Evolutionary conservation across 2,329 filamentous ascomycete species (phyloP), one percentile per base, ranked within the genome.

Genomic region (Zasmidium cellare): DNA sequence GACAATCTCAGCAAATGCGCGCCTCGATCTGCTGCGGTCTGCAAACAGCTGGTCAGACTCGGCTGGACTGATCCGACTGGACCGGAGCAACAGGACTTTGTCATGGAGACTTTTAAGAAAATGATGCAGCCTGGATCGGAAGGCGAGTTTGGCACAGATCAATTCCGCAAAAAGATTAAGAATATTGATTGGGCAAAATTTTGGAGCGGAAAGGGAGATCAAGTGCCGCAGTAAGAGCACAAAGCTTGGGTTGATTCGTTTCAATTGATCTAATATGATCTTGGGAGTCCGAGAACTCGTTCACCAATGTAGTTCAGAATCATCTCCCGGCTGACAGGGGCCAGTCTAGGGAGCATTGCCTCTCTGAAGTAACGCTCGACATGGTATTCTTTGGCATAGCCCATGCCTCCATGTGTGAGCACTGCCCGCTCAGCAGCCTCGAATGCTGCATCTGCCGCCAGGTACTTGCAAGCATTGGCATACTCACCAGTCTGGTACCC

Each of bases 381-480:
- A 69, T 87, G 83, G 67, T 86, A 87, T 67, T 65, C 63, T 23
- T 63, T 76, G 0, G 85, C 84, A 66, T 88, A 88, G 1, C 85
- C 85, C 83, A 88, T 87, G 0, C 85, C 85, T 0, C 85, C 85
- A 51, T 84, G 79, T 9, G 80, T 80, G 65, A 87, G 67, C 1
- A 87, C 80, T 0, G 83, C 84, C 47, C 82, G 75, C 72, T 88
- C 85, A 63, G 84, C 87, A 1, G 85, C 84, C 41, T 76, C 78
- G 60, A 86, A 87, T 0, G 85, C 84, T 2, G 84, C 84, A 69
- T 88, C 86, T 0, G 84, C 85, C 1, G 86, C 86, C 67, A 90
- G 51, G 59, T 89, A 90, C 73, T 91, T 91, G 38, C 86, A 87
- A 62, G 83, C 66, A 87, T 72, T 90, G 87, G 65, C 84, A 84